Percentiles rank a stretch among this genome's conserved stretches.
These are phyloP conservation scores for Sugiyamaella grinbergsii DNA, from an alignment of 1,139 yeast species.

Conservation along the genomic window DNA sequence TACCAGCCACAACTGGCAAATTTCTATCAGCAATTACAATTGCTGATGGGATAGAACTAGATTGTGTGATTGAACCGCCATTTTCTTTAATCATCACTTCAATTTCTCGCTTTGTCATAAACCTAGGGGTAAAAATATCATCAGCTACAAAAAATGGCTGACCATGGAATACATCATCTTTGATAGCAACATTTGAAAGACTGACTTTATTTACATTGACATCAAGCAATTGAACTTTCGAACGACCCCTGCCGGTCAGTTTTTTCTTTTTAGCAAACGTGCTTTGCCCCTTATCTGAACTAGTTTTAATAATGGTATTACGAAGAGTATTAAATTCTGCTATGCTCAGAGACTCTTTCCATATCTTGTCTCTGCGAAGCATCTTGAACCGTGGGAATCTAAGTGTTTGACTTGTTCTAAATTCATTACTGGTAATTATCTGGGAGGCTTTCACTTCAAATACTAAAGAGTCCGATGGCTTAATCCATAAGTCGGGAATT, in stretches of 20 bases:
- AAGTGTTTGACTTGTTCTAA: slow-evolving; percentile 68
- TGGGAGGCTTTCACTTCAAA: slow-evolving; percentile 86
- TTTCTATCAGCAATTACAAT: slow-evolving; percentile 52
- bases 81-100: slow-evolving; percentile 34
- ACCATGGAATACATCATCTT: slow-evolving; percentile 32
- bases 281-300: slow-evolving; percentile 22
- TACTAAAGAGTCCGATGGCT: slow-evolving; percentile 75
- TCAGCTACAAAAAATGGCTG: slow-evolving; percentile 33
- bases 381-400: slow-evolving; percentile 73
- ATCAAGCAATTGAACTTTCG: slow-evolving; percentile 21
- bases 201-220: slow-evolving; percentile 22
- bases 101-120: slow-evolving; percentile 31
- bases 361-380: slow-evolving; percentile 68
- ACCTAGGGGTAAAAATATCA: slow-evolving; percentile 33
- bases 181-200: slow-evolving; percentile 19
- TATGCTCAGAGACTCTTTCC: slow-evolving; percentile 58
- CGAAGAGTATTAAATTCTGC: slow-evolving; percentile 47
- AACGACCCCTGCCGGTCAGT: slow-evolving; percentile 7
- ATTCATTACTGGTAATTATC: slow-evolving; percentile 55
- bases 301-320: slow-evolving; percentile 25
- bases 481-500: slow-evolving; percentile 73
- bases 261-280: slow-evolving; percentile 2
- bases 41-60: slow-evolving; percentile 25
- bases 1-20: slow-evolving; percentile 51
- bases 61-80: slow-evolving; percentile 39